Conservation (phyloP, 2,329 filamentous ascomycete genomes). For the Raffaelea ambrosiae region DNA sequence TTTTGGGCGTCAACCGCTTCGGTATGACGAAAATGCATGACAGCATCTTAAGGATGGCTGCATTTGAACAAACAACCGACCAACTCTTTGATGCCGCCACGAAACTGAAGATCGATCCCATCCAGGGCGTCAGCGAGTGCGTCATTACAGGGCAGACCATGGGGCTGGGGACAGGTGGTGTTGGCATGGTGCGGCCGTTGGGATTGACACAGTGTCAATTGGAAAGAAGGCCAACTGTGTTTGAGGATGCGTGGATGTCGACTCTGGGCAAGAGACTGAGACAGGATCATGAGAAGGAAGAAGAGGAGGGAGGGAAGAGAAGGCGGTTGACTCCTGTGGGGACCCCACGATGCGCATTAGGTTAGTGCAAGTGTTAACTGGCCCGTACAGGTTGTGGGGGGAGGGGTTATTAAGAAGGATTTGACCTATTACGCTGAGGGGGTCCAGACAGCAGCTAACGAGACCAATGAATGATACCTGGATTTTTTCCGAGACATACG, state of each 20-base stretch:
- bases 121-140: slow-evolving; percentile 90
- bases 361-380: too few relatives aligned
- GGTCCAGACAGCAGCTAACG: too few relatives aligned
- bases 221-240: slow-evolving; percentile 51
- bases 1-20: slow-evolving; percentile 93
- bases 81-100: slow-evolving; percentile 93
- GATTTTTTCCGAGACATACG: too few relatives aligned
- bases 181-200: slow-evolving; percentile 76
- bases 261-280: too few relatives aligned
- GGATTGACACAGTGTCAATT: slow-evolving; percentile 51
- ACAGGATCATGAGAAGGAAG: too few relatives aligned
- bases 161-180: slow-evolving; percentile 80
- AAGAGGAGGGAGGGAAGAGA: too few relatives aligned
- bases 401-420: too few relatives aligned
- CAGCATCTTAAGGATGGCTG: slow-evolving; percentile 84
- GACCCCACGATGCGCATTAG: too few relatives aligned
- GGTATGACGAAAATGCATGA: slow-evolving; percentile 95
- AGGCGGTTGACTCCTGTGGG: too few relatives aligned
- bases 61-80: slow-evolving; percentile 98
- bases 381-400: too few relatives aligned
- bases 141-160: slow-evolving; percentile 99
- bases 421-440: too few relatives aligned
- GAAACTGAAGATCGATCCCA: slow-evolving; percentile 81
- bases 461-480: too few relatives aligned
- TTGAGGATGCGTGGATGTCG: slow-evolving; percentile 62